Evolutionary conservation across 306 rosid species (phyloP), one percentile per base, ranked within the genome.

Genomic region (Cucurbita moschata): DNA sequence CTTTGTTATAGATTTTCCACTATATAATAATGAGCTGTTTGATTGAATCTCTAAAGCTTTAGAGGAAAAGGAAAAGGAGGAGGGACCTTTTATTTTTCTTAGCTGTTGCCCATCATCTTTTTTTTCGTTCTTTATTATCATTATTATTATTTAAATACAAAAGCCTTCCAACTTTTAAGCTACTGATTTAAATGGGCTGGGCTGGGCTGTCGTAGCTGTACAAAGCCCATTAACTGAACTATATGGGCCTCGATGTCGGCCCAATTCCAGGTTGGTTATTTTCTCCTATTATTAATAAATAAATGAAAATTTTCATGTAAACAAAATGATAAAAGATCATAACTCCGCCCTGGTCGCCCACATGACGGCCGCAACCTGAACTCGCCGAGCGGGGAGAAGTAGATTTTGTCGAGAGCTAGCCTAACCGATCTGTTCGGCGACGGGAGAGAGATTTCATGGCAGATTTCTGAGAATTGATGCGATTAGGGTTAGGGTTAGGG

Each of bases 321-420:
- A 30, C 35, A 30, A 0, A 30, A 30, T 30, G 35, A 30, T 30
- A 30, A 30, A 30, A 30, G 2, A 30, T 3, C 35, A 0, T 3
- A 30, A 30, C 91, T 94, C 97, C 0, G 91, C 99, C 61, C 95
- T 82, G 5, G 97, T 95, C 0, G 97, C 96, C 75, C 11, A 87
- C 91, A 91, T 76, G 1, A 94, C 76, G 0, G 97, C 97, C 0
- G 80, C 76, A 0, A 88, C 99, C 63, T 94, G 91, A 91, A 94
- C 3, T 80, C 84, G 3, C 99, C 97, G 1, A 95, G 80, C 0
- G 97, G 99, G 49, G 83, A 67, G 88, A 80, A 95, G 84, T 84
- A 95, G 7, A 95, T 0, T 83, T 94, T 94, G 88, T 91, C 96
- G 56, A 94, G 76, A 0, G 88, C 97, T 13, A 94, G 96, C 97